These are phyloP conservation scores for Venturia oleaginea DNA, from an alignment of 2,329 filamentous ascomycete genomes.

Conservation along the genomic window DNA sequence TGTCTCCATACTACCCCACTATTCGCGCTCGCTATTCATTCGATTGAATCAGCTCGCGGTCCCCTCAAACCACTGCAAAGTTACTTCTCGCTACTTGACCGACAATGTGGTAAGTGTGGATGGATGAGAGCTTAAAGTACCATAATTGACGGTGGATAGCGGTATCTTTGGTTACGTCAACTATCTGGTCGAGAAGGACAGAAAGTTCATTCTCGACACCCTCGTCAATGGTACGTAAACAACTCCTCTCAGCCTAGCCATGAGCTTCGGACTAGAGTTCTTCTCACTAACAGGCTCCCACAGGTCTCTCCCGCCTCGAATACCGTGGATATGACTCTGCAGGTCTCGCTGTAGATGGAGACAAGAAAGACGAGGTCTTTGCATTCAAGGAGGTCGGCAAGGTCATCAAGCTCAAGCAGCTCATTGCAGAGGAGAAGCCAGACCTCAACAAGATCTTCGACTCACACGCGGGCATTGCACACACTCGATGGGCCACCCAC, in stretches of 20 bases:
- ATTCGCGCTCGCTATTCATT: not conserved
- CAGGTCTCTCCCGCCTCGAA: conserved; percentile 88
- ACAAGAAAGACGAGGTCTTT: conserved; percentile 97
- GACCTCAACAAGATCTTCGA: conserved; percentile 91
- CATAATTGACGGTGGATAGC: conserved; percentile 39
- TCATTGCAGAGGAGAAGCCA: conserved; percentile 75
- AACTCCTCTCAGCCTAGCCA: conserved; percentile 16
- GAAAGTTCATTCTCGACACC: conserved; percentile 91
- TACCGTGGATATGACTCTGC: conserved; percentile 99
- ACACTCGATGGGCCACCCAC: conserved; percentile 98
- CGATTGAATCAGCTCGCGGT: not conserved
- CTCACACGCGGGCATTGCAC: conserved; percentile 95
- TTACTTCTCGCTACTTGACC: not conserved
- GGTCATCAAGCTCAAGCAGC: conserved; percentile 89
- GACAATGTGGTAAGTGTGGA: not conserved
- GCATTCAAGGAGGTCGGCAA: conserved; percentile 99
- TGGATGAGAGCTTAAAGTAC: not conserved
- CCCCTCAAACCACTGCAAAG: not conserved
- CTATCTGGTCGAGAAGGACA: conserved; percentile 97
- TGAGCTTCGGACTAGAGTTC: conserved; percentile 19
- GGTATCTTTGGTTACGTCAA: conserved; percentile 99
- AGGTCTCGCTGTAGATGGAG: conserved; percentile 87
- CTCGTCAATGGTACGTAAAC: conserved; percentile 80
- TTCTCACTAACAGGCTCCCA: not conserved
- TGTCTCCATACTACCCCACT: not conserved